phyloP scores from a whole-genome alignment of 331 rosid genomes.

The Phaseolus coccineus region DNA sequence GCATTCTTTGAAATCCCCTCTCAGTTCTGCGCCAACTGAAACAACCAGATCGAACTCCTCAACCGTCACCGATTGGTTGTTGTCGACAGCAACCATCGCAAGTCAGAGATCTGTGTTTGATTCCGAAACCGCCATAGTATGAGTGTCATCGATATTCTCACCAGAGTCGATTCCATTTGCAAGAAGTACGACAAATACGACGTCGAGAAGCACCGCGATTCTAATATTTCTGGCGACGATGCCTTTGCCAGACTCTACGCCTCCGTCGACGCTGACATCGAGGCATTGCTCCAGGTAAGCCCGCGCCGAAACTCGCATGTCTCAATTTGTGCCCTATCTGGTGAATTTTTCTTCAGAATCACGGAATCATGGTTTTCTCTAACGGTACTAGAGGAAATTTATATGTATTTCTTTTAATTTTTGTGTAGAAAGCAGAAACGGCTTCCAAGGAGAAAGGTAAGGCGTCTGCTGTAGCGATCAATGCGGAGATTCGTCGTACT shows the following conservation, averaged over 20 bases:
- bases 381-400: not conserved
- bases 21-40: not conserved
- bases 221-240: constrained; percentile 91
- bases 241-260: constrained; percentile 92
- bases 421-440: constrained; percentile 85
- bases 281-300: constrained; percentile 67
- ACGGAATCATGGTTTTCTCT: not conserved
- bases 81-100: not conserved
- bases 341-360: not conserved
- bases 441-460: constrained; percentile 88
- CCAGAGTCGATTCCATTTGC: constrained; percentile 96
- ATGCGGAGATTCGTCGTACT: constrained; percentile 98
- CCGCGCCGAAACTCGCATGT: not conserved
- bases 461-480: constrained; percentile 92
- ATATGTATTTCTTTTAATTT: not conserved
- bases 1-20: not conserved
- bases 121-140: constrained; percentile 47
- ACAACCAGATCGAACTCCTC: constrained; percentile 39
- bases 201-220: constrained; percentile 75
- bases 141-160: constrained; percentile 95
- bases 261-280: constrained; percentile 78
- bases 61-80: not conserved
- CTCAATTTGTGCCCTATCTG: constrained; percentile 31
- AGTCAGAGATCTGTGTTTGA: constrained; percentile 15
- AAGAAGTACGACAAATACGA: constrained; percentile 93